Percentiles rank a stretch among this genome's conserved stretches.
phyloP scores from a whole-genome alignment of 306 rosid genomes.

The Begonia peltatifolia region DNA sequence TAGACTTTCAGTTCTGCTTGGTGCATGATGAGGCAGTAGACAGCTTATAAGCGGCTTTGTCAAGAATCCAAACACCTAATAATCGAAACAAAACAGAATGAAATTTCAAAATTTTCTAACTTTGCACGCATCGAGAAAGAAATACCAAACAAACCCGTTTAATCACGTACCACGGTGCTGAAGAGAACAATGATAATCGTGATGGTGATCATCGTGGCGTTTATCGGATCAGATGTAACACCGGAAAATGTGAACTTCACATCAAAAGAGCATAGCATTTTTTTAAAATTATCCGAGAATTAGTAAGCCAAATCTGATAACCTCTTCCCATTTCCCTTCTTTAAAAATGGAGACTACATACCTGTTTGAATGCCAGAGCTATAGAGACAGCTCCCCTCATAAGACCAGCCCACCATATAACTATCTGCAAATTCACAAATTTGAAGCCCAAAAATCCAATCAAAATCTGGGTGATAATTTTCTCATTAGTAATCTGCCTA shows the following conservation, averaged over 20 bases:
- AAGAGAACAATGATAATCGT: slow-evolving; percentile 77
- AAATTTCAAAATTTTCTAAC: background rate
- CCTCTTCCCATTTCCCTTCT: background rate
- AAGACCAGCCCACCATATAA: slow-evolving; percentile 95
- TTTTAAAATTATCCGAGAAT: too few species aligned
- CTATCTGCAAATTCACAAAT: slow-evolving; percentile 21
- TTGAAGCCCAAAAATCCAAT: background rate
- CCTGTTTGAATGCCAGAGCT: slow-evolving; percentile 93
- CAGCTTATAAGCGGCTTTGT: slow-evolving; percentile 59
- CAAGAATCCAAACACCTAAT: slow-evolving; percentile 65
- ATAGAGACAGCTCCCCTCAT: slow-evolving; percentile 92
- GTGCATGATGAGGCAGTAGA: slow-evolving; percentile 36
- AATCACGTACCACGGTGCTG: slow-evolving; percentile 53
- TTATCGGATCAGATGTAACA: slow-evolving; percentile 52
- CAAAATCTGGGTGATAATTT: background rate
- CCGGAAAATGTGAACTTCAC: slow-evolving; percentile 75
- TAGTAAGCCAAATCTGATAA: too few species aligned
- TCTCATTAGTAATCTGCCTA: background rate
- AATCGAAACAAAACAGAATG: background rate
- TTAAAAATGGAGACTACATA: background rate
- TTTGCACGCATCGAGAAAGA: too few species aligned
- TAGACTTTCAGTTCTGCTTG: slow-evolving; percentile 8
- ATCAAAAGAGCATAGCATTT: slow-evolving; percentile 5
- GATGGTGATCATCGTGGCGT: slow-evolving; percentile 70
- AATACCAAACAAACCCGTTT: background rate